Evolutionary conservation across 305 asterid species (phyloP).

Genomic region (Plantago coronopus): DNA sequence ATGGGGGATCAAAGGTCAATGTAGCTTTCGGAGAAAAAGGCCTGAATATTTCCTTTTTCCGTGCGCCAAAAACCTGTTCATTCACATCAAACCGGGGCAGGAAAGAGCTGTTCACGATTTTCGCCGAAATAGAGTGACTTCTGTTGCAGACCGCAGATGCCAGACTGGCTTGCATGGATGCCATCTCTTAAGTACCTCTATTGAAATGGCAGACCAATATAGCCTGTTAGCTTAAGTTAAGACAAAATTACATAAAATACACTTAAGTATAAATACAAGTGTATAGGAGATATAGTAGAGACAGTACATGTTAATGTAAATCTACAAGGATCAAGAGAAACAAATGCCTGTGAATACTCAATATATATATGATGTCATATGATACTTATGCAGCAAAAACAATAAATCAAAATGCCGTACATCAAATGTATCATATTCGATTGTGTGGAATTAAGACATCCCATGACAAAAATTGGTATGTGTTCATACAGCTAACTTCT

Average conservation of each 20-base stretch:
- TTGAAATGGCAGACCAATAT: conserved; percentile 4
- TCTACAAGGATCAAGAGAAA: too few relatives aligned
- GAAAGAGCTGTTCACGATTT: conserved; percentile 44
- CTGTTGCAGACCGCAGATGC: conserved; percentile 60
- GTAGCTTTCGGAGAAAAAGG: conserved; percentile 53
- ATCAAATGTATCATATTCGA: too few relatives aligned
- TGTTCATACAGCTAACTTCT: too few relatives aligned
- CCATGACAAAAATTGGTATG: too few relatives aligned
- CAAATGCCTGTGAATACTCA: too few relatives aligned
- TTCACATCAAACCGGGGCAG: conserved; percentile 47
- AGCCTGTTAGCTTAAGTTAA: conserved; percentile 4
- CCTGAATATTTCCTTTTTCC: conserved; percentile 32
- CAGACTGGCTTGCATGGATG: conserved; percentile 65
- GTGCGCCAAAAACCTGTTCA: conserved; percentile 28
- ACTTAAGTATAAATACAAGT: background rate
- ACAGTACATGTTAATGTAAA: too few relatives aligned
- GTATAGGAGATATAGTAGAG: too few relatives aligned
- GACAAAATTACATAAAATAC: background rate
- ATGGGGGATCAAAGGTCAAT: conserved; percentile 66
- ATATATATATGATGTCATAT: too few relatives aligned
- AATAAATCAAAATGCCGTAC: too few relatives aligned
- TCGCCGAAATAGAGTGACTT: conserved; percentile 39
- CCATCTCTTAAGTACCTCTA: conserved; percentile 38
- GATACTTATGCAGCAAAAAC: too few relatives aligned
- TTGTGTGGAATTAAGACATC: too few relatives aligned